Conservation (phyloP, 2,329 filamentous ascomycete species). For the Aspergillus cejpii region DNA sequence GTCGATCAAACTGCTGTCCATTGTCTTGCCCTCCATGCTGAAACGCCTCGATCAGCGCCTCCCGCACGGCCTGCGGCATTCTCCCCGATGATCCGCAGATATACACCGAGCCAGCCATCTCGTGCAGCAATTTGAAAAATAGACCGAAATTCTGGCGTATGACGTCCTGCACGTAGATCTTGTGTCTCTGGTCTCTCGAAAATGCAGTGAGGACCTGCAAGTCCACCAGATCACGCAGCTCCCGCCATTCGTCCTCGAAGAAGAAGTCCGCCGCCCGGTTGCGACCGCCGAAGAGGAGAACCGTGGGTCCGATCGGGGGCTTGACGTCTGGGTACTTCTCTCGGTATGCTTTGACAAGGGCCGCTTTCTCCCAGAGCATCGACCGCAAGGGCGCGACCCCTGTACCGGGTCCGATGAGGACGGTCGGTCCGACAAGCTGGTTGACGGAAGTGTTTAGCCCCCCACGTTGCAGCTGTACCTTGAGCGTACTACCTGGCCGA, state of each 20-base stretch:
- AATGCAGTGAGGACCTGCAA: conserved; percentile 59
- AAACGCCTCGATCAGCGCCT: conserved; percentile 59
- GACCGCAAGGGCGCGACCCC: conserved; percentile 79
- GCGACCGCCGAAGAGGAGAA: conserved; percentile 80
- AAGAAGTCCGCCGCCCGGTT: conserved; percentile 71
- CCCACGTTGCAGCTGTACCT: conserved; percentile 52
- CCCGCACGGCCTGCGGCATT: conserved; percentile 64
- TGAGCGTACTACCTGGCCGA: conserved; percentile 51
- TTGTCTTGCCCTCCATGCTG: conserved; percentile 44
- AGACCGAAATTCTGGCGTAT: conserved; percentile 47
- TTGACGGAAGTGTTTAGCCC: conserved; percentile 45
- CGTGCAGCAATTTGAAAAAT: conserved; percentile 49
- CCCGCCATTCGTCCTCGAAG: conserved; percentile 68
- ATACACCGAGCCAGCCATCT: conserved; percentile 47
- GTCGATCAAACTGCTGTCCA: conserved; percentile 28
- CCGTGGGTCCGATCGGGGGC: conserved; percentile 37
- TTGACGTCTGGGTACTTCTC: conserved; percentile 25
- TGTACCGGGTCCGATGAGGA: conserved; percentile 79
- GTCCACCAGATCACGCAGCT: conserved; percentile 37
- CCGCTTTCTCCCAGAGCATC: conserved; percentile 66
- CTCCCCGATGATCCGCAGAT: conserved; percentile 55
- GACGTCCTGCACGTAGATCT: conserved; percentile 62
- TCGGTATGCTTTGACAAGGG: conserved; percentile 29
- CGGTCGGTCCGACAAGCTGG: conserved; percentile 52
- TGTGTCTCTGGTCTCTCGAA: conserved; percentile 60